A percentile compares a stretch with the other conserved stretches of the same genome.
These are phyloP conservation scores for Ajuga reptans DNA, from an alignment of 305 asterid genomes.

Conservation along the genomic window DNA sequence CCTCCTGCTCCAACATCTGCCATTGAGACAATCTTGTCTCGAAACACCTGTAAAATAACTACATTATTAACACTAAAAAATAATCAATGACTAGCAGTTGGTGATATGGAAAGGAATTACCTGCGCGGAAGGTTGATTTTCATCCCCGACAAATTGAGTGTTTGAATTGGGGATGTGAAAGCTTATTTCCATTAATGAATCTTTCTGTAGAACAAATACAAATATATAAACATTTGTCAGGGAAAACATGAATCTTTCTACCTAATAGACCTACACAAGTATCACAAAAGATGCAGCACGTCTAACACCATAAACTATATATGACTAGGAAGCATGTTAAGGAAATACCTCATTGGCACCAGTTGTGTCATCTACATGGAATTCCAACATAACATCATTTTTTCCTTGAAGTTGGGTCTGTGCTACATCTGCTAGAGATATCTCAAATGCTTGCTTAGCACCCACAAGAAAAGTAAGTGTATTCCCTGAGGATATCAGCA, in stretches of 20 bases:
- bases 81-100: not conserved
- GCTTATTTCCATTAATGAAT: slow-evolving; percentile 94
- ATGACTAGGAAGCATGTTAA: not conserved
- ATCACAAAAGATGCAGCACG: not conserved
- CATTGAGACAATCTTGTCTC: slow-evolving; percentile 82
- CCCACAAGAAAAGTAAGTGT: slow-evolving; percentile 79
- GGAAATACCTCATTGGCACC: slow-evolving; percentile 82
- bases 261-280: not conserved
- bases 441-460: slow-evolving; percentile 84
- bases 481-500: slow-evolving; percentile 48
- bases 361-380: slow-evolving; percentile 92
- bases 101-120: slow-evolving; percentile 29
- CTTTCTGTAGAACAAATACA: slow-evolving; percentile 53
- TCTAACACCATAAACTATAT: not conserved
- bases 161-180: slow-evolving; percentile 95
- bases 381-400: slow-evolving; percentile 90
- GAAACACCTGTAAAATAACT: slow-evolving; percentile 53
- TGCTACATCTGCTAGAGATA: slow-evolving; percentile 90
- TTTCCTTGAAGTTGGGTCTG: slow-evolving; percentile 98
- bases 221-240: not conserved
- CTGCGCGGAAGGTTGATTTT: slow-evolving; percentile 82
- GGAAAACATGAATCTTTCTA: not conserved
- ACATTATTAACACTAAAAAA: not conserved
- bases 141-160: slow-evolving; percentile 95
- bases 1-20: slow-evolving; percentile 97